Base-by-base conservation (phyloP, 2,329 filamentous ascomycete genomes). In the Ceratocystis papillata region DNA sequence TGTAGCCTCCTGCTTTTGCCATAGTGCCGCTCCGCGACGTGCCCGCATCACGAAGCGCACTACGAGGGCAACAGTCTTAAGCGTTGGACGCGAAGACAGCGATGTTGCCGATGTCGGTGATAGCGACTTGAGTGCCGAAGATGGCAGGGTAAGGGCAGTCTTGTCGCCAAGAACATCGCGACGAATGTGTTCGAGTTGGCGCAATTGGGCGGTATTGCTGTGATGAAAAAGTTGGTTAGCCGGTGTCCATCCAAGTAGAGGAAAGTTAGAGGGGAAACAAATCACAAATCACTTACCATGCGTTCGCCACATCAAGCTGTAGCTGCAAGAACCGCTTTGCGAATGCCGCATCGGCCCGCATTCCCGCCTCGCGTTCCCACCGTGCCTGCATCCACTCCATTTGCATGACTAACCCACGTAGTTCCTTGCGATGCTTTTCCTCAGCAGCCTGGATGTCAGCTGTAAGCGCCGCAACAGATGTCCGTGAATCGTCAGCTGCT, bases 191-290 rank as follows among this genome's bases (percentile, higher is more conserved):
- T 88, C 84, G 69, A 97, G 86, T 73, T 96, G 87, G 64, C 86
- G 84, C 67, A 97, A 85, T 74, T 97, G 90, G 68, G 90, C 88
- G 75, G 93, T 87, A 79, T 97, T 99, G 78, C 94, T 97, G 75
- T 74, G 59, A 62, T 57, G 30, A 60, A 55, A n/a, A 61, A 25
- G 62, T 37, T 57, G 57, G 50, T 66, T 59, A 66, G 67, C 64
- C 65, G 1, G 8, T 15, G 20, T 33, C 6, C 46, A 20, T 10
- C 60, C 61, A 20, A 28, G 3, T 17, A 44, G 28, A 64, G 41
- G 57, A 62, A 62, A 61, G 63, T 33, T 63, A 62, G 64, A 30
- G 65, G 46, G 63, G 55, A 62, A 64, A 44, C 59, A 62, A 50
- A 61, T n/a, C 15, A n/a, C n/a, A 22, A 41, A 66, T 67, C 70